Conservation (phyloP, 352 stramenopile species). For the Globisporangium mamillatum region DNA sequence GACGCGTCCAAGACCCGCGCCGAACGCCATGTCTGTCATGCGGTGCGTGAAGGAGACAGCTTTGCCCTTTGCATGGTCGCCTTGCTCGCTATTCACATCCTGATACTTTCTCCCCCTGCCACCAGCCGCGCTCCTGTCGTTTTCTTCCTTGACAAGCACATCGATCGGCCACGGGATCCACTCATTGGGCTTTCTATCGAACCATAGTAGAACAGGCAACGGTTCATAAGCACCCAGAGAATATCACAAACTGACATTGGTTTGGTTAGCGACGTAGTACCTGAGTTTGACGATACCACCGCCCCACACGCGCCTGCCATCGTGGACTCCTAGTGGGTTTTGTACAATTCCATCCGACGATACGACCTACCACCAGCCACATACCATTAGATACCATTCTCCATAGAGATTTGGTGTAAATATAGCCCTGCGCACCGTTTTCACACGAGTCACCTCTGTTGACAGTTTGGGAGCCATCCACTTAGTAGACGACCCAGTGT, state of each 20-base stretch:
- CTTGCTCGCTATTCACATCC: background rate
- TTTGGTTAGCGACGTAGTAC: constrained; percentile 18
- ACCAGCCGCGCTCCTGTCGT: constrained; percentile 12
- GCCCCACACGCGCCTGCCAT: constrained; percentile 59
- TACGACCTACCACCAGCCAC: constrained; percentile 17
- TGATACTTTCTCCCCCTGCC: background rate
- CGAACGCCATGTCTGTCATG: constrained; percentile 43
- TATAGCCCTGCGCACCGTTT: constrained; percentile 11
- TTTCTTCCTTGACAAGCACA: constrained; percentile 45
- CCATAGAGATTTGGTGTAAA: background rate
- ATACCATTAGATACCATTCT: background rate
- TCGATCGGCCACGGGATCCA: constrained; percentile 63
- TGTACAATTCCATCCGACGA: constrained; percentile 45
- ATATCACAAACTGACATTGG: no score
- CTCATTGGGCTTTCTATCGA: constrained; percentile 30
- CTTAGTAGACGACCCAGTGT: no score
- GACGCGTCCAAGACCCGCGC: constrained; percentile 45
- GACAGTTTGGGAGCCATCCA: constrained; percentile 9
- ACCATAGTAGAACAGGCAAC: background rate
- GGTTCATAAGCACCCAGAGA: background rate
- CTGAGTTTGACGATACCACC: constrained; percentile 56
- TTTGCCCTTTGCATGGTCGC: background rate
- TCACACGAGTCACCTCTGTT: background rate
- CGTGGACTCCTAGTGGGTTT: constrained; percentile 45
- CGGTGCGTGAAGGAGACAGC: constrained; percentile 28